Percentiles rank a stretch among this genome's conserved stretches.
These are phyloP conservation scores for Microbotryum lychnidis-dioicae DNA, from an alignment of 1,284 basidiomycete species.

Conservation along the genomic window DNA sequence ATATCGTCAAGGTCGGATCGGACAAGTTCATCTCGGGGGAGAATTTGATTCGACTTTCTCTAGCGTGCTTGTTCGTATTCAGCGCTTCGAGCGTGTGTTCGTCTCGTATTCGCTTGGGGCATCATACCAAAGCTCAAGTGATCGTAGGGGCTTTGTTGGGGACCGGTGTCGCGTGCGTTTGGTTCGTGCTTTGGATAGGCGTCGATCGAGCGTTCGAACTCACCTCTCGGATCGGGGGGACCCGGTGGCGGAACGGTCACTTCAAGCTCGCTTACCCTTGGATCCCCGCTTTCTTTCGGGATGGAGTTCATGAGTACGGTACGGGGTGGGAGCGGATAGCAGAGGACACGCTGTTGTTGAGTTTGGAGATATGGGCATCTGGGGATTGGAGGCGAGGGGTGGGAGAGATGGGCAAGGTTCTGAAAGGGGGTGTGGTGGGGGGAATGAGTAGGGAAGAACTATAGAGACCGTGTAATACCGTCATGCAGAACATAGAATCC, in stretches of 20 bases:
- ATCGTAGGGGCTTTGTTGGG: constrained; percentile 35
- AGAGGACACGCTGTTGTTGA: constrained; percentile 22
- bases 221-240: background rate
- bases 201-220: constrained; percentile 6
- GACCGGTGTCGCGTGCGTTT: constrained; percentile 23
- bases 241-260: background rate
- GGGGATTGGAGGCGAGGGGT: background rate
- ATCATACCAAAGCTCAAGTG: constrained; percentile 37
- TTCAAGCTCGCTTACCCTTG: too few species aligned
- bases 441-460: too few species aligned
- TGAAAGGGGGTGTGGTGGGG: too few species aligned
- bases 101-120: constrained; percentile 34
- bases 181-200: constrained; percentile 34
- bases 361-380: constrained; percentile 16
- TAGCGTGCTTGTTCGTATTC: constrained; percentile 27
- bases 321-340: constrained; percentile 18
- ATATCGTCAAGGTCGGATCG: constrained; percentile 8
- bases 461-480: too few species aligned
- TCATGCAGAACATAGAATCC: too few species aligned
- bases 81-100: constrained; percentile 34
- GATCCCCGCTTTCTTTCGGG: background rate
- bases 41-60: constrained; percentile 10
- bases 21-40: constrained; percentile 14
- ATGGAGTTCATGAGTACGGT: constrained; percentile 19
- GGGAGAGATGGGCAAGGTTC: too few species aligned